phyloP scores from a whole-genome alignment of 2,329 filamentous ascomycete genomes.

The Fusarium liriodendri region DNA sequence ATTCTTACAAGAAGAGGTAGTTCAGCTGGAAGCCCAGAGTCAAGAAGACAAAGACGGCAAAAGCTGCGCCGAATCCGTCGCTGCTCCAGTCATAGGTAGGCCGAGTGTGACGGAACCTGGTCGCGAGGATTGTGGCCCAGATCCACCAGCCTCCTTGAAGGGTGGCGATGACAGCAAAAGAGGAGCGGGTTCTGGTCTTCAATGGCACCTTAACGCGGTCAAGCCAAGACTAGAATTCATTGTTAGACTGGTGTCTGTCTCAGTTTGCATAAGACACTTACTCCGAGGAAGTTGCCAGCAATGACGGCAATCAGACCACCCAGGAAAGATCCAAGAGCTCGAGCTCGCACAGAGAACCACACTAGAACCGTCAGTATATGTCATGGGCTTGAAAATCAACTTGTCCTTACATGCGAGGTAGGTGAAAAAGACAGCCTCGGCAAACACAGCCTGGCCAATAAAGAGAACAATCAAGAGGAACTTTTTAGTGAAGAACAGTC shows the following conservation, averaged over 20 bases:
- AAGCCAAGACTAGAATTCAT: constrained; percentile 59
- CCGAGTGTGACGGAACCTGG: constrained; percentile 65
- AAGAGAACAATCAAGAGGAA: constrained; percentile 75
- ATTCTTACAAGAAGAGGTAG: constrained; percentile 73
- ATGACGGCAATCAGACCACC: constrained; percentile 75
- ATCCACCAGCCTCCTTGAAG: constrained; percentile 78
- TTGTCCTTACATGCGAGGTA: constrained; percentile 58
- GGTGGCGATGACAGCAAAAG: constrained; percentile 65
- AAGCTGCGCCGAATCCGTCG: constrained; percentile 72
- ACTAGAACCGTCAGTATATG: constrained; percentile 47
- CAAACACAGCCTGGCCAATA: constrained; percentile 77
- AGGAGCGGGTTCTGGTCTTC: constrained; percentile 62
- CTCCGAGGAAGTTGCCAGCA: constrained; percentile 73
- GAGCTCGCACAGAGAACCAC: constrained; percentile 77
- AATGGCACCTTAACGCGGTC: constrained; percentile 68
- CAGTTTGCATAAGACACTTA: constrained; percentile 43
- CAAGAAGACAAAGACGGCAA: constrained; percentile 75
- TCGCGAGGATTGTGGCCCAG: constrained; percentile 75
- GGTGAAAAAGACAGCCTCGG: constrained; percentile 79
- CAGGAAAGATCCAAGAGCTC: constrained; percentile 77
- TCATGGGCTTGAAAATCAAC: accelerated
- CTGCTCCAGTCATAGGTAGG: constrained; percentile 76
- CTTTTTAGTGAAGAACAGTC: constrained; percentile 68
- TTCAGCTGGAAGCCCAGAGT: constrained; percentile 77
- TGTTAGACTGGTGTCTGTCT: not conserved